Percentiles rank a stretch among this genome's conserved stretches.
phyloP scores from a whole-genome alignment of 768 basidiomycete species.

The Mycena haematopus region DNA sequence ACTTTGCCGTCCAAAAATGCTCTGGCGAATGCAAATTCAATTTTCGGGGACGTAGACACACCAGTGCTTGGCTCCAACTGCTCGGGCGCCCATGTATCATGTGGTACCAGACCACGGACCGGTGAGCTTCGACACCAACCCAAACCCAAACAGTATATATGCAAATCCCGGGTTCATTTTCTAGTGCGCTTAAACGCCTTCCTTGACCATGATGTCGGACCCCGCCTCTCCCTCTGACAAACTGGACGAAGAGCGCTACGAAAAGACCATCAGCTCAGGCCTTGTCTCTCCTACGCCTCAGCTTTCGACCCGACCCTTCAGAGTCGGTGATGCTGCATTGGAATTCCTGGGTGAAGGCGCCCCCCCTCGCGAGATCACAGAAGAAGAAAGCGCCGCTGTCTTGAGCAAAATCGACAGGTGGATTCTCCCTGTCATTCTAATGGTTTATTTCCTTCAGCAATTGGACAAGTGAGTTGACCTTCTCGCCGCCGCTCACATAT shows the following conservation, averaged over 20 bases:
- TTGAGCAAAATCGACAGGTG: constrained; percentile 48
- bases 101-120: neutral
- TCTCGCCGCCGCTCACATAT: neutral
- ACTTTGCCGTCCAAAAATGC: too few relatives aligned
- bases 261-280: constrained; percentile 22
- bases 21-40: neutral
- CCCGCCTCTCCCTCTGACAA: neutral
- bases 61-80: neutral
- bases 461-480: constrained; percentile 44
- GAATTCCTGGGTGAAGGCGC: constrained; percentile 36
- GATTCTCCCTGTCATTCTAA: constrained; percentile 46
- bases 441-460: constrained; percentile 52
- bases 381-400: constrained; percentile 40
- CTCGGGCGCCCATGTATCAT: neutral
- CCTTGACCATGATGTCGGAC: constrained; percentile 1
- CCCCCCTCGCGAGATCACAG: constrained; percentile 35
- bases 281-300: constrained; percentile 17
- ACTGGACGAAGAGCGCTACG: constrained; percentile 10
- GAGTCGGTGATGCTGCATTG: constrained; percentile 41
- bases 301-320: neutral
- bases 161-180: too few relatives aligned
- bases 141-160: neutral
- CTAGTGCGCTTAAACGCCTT: neutral
- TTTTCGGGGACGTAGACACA: neutral
- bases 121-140: neutral